Conservation (phyloP, 352 stramenopile species). For the Phytophthora colocasiae region DNA sequence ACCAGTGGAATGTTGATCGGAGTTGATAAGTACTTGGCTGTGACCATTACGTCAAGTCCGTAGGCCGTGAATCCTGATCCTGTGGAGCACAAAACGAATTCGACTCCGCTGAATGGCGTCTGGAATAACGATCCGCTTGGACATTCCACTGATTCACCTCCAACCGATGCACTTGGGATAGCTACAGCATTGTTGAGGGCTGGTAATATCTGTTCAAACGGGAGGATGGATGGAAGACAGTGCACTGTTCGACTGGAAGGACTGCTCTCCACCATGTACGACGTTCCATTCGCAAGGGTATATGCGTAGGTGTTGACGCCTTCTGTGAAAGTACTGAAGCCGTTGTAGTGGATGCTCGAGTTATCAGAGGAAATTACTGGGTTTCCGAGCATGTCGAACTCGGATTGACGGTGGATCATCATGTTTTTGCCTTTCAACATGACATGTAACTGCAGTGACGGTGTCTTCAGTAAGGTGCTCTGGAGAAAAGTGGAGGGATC, state of each 20-base stretch:
- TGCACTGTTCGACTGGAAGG: neutral
- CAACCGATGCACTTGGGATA: conserved; percentile 14
- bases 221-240: neutral
- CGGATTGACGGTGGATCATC: conserved; percentile 27
- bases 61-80: conserved; percentile 22
- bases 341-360: conserved; percentile 28
- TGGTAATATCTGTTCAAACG: conserved; percentile 15
- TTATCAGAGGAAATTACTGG: conserved; percentile 7
- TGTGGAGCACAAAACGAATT: conserved; percentile 16
- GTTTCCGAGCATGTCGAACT: conserved; percentile 39
- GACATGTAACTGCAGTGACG: conserved; percentile 29
- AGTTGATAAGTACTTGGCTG: conserved; percentile 13
- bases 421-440: conserved; percentile 24
- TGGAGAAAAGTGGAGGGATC: neutral
- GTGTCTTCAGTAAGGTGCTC: conserved; percentile 3
- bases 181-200: conserved; percentile 17
- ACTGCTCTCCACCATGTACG: conserved; percentile 20
- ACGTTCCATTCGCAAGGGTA: conserved; percentile 21
- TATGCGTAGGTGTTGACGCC: conserved; percentile 21
- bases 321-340: conserved; percentile 20
- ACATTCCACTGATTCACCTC: conserved; percentile 19
- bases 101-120: conserved; percentile 8
- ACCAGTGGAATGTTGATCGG: neutral
- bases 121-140: conserved; percentile 10
- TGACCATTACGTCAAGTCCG: conserved; percentile 9